Conservation (phyloP, 2,329 filamentous ascomycete species). For the Aspergillus uvarum region DNA sequence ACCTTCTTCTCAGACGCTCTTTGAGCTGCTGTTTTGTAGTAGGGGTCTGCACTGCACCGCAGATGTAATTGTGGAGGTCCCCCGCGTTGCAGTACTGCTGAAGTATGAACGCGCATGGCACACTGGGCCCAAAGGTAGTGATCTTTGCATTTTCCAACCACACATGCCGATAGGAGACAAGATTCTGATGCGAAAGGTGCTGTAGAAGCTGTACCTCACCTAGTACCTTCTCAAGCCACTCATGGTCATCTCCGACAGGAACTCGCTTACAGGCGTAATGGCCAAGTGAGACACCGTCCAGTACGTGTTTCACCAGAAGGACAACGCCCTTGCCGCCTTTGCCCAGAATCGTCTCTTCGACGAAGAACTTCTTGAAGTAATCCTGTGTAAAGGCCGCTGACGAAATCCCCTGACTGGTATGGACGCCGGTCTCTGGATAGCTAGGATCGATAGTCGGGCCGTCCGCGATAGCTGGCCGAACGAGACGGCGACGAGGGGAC, state of each 20-base stretch:
- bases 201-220: conserved; percentile 91
- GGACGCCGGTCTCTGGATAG: conserved; percentile 49
- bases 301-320: conserved; percentile 84
- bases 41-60: conserved; percentile 63
- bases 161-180: conserved; percentile 95
- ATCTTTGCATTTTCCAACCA: conserved; percentile 91
- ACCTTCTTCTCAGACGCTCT: conserved; percentile 77
- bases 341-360: conserved; percentile 81
- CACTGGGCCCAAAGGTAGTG: conserved; percentile 81
- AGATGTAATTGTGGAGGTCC: conserved; percentile 82
- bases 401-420: conserved; percentile 68
- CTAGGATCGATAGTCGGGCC: conserved; percentile 51
- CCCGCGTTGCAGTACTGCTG: conserved; percentile 97
- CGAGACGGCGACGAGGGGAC: conserved; percentile 50
- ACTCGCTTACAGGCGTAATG: conserved; percentile 96
- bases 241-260: conserved; percentile 89
- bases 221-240: conserved; percentile 91
- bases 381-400: conserved; percentile 84
- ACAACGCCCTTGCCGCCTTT: conserved; percentile 94
- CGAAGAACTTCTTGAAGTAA: conserved; percentile 92
- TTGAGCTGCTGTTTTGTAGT: conserved; percentile 82
- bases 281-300: conserved; percentile 84
- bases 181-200: conserved; percentile 86
- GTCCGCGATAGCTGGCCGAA: conserved; percentile 48
- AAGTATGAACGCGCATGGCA: conserved; percentile 93